Base-by-base conservation (phyloP, 495 filamentous ascomycete species). In the Daldinia vernicosa region DNA sequence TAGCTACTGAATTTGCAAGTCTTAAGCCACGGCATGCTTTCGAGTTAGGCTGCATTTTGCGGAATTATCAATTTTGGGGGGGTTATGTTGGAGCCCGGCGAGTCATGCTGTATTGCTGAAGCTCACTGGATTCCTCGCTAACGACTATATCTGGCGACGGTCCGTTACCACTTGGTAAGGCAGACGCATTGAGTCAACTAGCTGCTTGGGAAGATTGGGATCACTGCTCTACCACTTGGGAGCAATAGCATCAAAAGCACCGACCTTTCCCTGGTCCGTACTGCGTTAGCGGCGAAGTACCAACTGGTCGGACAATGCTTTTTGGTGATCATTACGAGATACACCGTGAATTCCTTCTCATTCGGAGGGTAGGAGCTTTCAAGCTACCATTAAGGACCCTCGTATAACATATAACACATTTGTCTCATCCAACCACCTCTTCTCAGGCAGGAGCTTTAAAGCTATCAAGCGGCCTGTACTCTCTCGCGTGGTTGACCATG, bases 361-460 rank as follows among this genome's bases (percentile, higher is more conserved):
- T 52, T 57, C 40, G 15, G 62, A 83, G 81, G 82, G 82, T 83
- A 78, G 82, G 82, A 82, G 82, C 82, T 82, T 80, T 84, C 77
- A 82, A 84, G 81, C 81, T 78, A 84, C 82, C 82, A 81, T 84
- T 83, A 66, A 77, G 47, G 75, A 75, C 76, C 76, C 75, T 78
- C 71, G 56, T 66, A 55, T 67, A 73, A 72, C 67, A 69, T 66
- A 67, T 64, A 67, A 47, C 60, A 45, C 54, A 58, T 57, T 67
- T 62, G 64, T 71, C 59, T 61, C 64, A 28, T 66, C 54, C 61
- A 69, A 63, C 61, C 64, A 63, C 58, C 52, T 67, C 59, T 58
- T 40, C 53, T 75, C 75, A 80, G 80, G 80, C 81, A 83, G 81
- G 83, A 82, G 83, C 83, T 81, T 84, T 84, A 77, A 84, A 84